Conservation (phyloP, 2,329 filamentous ascomycete genomes). For the Coniochaeta sp. region DNA sequence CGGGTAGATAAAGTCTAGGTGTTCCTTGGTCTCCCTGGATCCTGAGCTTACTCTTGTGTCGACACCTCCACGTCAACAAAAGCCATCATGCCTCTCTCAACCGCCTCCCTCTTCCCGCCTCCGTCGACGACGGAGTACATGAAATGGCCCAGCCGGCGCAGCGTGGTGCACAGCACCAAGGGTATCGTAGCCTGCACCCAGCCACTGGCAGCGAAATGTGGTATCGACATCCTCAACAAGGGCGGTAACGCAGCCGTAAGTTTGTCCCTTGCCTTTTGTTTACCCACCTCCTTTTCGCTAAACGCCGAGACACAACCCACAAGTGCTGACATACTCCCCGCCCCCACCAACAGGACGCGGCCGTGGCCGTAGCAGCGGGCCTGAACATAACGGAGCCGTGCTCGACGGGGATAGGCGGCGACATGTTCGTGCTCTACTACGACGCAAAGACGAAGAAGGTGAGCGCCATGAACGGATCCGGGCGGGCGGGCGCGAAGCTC, state of each 20-base stretch:
- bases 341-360: too few species aligned
- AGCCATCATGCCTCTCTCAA: conserved; percentile 38
- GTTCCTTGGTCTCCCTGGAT: too few species aligned
- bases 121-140: conserved; percentile 42
- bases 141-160: conserved; percentile 72
- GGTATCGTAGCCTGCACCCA: conserved; percentile 89
- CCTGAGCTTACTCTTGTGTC: too few species aligned
- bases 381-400: conserved; percentile 91
- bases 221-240: conserved; percentile 73
- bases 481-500: conserved; percentile 65
- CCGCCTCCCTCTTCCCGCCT: conserved; percentile 38
- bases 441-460: conserved; percentile 76
- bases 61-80: too few species aligned
- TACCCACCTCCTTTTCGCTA: conserved; percentile 6
- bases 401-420: conserved; percentile 91
- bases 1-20: too few species aligned
- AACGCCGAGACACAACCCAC: background rate
- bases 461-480: conserved; percentile 84
- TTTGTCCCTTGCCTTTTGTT: conserved; percentile 13
- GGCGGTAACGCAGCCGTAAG: conserved; percentile 90
- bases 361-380: conserved; percentile 89
- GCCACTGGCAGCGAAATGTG: conserved; percentile 81
- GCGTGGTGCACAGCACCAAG: conserved; percentile 87
- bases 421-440: conserved; percentile 95
- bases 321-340: too few species aligned